Conservation (phyloP, 805 yeast genomes). For the Myxozyma monticola region DNA sequence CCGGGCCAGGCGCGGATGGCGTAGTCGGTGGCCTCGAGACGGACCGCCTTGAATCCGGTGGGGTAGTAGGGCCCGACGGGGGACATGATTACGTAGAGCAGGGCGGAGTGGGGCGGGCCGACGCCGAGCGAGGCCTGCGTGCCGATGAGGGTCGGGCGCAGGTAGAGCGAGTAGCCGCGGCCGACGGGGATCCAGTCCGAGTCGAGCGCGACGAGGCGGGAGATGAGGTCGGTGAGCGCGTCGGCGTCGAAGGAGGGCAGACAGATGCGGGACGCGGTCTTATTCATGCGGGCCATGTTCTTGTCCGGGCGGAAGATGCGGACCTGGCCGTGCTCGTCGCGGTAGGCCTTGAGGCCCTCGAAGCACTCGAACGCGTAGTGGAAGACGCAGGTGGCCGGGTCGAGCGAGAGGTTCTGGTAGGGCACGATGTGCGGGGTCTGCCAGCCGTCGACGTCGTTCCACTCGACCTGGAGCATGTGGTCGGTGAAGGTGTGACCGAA, state of each 20-base stretch:
- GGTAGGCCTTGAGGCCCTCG: constrained; percentile 94
- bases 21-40: constrained; percentile 89
- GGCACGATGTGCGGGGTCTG: constrained; percentile 84
- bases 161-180: constrained; percentile 84
- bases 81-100: constrained; percentile 82
- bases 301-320: constrained; percentile 88
- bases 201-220: constrained; percentile 73
- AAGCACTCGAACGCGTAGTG: constrained; percentile 94
- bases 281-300: constrained; percentile 90
- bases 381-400: constrained; percentile 87
- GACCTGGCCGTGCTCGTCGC: constrained; percentile 58
- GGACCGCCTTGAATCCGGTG: constrained; percentile 94
- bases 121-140: constrained; percentile 89
- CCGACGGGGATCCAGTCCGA: constrained; percentile 77
- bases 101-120: constrained; percentile 74
- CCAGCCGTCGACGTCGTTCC: constrained; percentile 83
- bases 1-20: constrained; percentile 99
- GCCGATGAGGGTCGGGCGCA: constrained; percentile 95
- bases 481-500: constrained; percentile 76
- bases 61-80: constrained; percentile 97
- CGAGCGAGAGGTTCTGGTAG: constrained; percentile 70
- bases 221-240: constrained; percentile 72
- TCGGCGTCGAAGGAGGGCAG: constrained; percentile 82
- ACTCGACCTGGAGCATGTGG: constrained; percentile 85
- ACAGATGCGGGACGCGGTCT: constrained; percentile 83